Conservation (phyloP, 1,139 yeast species). For the Taphrina populina region DNA sequence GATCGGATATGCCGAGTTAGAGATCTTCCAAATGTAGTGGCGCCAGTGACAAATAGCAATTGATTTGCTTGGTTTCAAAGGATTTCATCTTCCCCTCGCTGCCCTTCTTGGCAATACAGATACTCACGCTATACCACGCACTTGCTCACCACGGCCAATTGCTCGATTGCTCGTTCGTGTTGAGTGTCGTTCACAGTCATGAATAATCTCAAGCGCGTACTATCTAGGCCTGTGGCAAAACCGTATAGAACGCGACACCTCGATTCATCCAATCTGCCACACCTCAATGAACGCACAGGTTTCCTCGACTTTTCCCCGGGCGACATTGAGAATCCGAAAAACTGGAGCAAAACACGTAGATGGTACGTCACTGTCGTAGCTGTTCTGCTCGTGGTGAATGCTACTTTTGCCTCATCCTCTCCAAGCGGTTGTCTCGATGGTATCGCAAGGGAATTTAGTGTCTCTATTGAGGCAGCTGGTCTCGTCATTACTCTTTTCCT, state of each 20-base stretch:
- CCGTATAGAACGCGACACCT: slow-evolving; percentile 21
- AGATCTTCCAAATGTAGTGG: too few species aligned
- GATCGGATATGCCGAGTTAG: too few species aligned
- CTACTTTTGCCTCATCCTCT: slow-evolving; percentile 53
- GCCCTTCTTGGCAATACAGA: too few species aligned
- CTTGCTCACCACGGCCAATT: background rate
- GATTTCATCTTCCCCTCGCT: too few species aligned
- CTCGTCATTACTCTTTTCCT: slow-evolving; percentile 82
- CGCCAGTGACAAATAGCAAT: too few species aligned
- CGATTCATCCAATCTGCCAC: slow-evolving; percentile 3
- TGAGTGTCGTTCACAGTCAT: background rate
- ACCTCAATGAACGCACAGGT: slow-evolving; percentile 10
- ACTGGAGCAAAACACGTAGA: slow-evolving; percentile 51
- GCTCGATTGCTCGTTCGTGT: background rate
- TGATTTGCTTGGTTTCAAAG: too few species aligned
- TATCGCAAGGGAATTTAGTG: slow-evolving; percentile 62
- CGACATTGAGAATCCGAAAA: slow-evolving; percentile 55
- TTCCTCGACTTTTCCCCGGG: slow-evolving; percentile 41
- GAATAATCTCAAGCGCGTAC: slow-evolving; percentile 16
- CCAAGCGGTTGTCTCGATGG: slow-evolving; percentile 67
- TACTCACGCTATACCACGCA: background rate
- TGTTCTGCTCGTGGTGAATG: slow-evolving; percentile 49
- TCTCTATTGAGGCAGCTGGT: slow-evolving; percentile 75
- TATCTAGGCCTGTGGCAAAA: slow-evolving; percentile 26
- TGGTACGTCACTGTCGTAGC: slow-evolving; percentile 47